These are phyloP conservation scores for Lentinula lateritia DNA, from an alignment of 768 basidiomycete species.

Conservation along the genomic window DNA sequence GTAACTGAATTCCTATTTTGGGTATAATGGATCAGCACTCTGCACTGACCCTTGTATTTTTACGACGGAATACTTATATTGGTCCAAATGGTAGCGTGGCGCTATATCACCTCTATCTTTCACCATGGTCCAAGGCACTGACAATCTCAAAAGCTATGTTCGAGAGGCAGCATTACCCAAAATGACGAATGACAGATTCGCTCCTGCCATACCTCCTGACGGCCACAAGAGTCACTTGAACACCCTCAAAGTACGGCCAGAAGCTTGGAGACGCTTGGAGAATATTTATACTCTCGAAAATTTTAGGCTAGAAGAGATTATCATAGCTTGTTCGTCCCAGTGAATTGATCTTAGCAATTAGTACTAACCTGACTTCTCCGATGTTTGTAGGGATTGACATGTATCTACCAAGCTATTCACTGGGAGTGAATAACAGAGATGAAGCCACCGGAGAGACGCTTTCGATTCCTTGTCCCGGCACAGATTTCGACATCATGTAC, in stretches of 20 bases:
- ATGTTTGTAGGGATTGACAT: slow-evolving; percentile 30
- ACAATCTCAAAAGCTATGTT: slow-evolving; percentile 42
- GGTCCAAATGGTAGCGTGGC: not conserved
- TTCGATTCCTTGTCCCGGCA: slow-evolving; percentile 35
- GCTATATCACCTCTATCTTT: not conserved
- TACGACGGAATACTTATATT: not conserved
- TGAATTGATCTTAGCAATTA: slow-evolving; percentile 4
- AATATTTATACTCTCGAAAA: slow-evolving; percentile 31
- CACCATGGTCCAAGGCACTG: slow-evolving; percentile 25
- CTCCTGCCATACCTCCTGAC: slow-evolving; percentile 26
- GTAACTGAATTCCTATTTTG: not conserved
- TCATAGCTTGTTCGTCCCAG: slow-evolving; percentile 31
- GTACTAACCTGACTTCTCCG: not conserved
- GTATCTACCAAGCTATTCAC: slow-evolving; percentile 26
- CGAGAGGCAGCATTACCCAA: slow-evolving; percentile 40
- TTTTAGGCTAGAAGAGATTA: slow-evolving; percentile 22
- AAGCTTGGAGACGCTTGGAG: slow-evolving; percentile 48
- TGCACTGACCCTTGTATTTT: not conserved
- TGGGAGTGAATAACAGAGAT: slow-evolving; percentile 33
- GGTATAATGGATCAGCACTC: not conserved
- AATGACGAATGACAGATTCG: slow-evolving; percentile 26
- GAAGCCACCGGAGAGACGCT: slow-evolving; percentile 31
- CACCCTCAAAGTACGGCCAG: slow-evolving; percentile 35
- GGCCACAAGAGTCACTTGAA: slow-evolving; percentile 45
- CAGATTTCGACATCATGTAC: slow-evolving; percentile 26